Evolutionary conservation across 2,329 filamentous ascomycete species (phyloP).

Genomic region (Neodidymelliopsis sp.): DNA sequence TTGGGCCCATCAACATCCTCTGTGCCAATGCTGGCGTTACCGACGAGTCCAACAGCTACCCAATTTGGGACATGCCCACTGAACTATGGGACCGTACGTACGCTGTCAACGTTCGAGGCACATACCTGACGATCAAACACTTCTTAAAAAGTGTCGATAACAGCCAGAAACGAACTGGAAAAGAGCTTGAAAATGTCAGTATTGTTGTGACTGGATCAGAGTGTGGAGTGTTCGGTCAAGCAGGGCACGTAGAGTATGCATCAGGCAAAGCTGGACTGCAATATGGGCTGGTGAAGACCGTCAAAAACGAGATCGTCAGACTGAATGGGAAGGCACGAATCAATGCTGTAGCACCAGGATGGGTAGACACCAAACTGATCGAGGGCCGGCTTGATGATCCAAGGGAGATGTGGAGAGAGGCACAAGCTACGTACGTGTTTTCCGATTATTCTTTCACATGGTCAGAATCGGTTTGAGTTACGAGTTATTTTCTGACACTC

Average conservation of each 20-base stretch:
- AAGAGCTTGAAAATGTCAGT: slow-evolving; percentile 58
- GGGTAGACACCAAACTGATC: slow-evolving; percentile 58
- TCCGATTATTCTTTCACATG: neutral
- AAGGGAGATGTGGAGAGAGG: slow-evolving; percentile 59
- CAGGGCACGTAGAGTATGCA: slow-evolving; percentile 60
- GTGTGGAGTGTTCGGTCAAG: slow-evolving; percentile 60
- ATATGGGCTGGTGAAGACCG: slow-evolving; percentile 60
- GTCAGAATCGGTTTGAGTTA: neutral
- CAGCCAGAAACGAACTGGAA: slow-evolving; percentile 47
- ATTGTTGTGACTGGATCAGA: slow-evolving; percentile 64
- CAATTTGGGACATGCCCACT: slow-evolving; percentile 61
- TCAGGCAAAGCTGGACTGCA: slow-evolving; percentile 58
- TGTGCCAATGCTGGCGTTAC: slow-evolving; percentile 62
- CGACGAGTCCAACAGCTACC: slow-evolving; percentile 57
- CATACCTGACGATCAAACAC: slow-evolving; percentile 64
- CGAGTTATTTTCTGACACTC: slow-evolving; percentile 12
- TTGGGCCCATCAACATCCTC: slow-evolving; percentile 61
- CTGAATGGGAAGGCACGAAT: slow-evolving; percentile 60
- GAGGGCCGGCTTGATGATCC: slow-evolving; percentile 60
- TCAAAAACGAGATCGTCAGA: slow-evolving; percentile 63
- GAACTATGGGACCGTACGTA: slow-evolving; percentile 63
- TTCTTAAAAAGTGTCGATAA: slow-evolving; percentile 57
- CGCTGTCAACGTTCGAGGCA: slow-evolving; percentile 59
- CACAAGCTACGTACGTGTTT: slow-evolving; percentile 54
- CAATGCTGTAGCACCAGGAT: slow-evolving; percentile 61